These are phyloP conservation scores for Mrakia blollopis DNA, from an alignment of 768 basidiomycete genomes.

Conservation along the genomic window DNA sequence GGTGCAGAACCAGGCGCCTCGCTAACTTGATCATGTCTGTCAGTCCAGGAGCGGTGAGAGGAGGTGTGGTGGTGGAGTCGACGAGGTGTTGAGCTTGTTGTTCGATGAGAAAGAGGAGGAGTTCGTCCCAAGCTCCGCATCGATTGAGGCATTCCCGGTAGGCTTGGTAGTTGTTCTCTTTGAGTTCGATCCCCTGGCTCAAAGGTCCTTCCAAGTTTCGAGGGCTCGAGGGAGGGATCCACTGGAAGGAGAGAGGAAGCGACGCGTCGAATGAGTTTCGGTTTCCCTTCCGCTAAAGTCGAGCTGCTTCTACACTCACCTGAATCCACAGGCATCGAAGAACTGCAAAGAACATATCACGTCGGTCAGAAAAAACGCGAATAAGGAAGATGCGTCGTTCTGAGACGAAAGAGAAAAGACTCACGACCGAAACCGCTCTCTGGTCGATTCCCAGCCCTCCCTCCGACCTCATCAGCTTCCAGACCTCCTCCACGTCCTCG, in stretches of 20 bases:
- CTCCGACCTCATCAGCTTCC: background rate
- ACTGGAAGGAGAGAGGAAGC: background rate
- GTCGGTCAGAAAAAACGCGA: background rate
- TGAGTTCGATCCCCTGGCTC: background rate
- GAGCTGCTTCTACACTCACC: background rate
- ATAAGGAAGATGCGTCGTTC: background rate
- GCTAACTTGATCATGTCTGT: background rate
- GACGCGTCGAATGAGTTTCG: background rate
- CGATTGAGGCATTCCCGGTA: background rate
- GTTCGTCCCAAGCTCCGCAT: conserved; percentile 4
- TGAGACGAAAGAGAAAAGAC: background rate
- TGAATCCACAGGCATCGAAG: background rate
- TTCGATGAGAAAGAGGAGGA: background rate
- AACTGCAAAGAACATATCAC: background rate
- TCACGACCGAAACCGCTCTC: background rate
- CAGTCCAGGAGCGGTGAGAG: background rate
- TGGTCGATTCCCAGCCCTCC: background rate
- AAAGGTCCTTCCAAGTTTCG: background rate
- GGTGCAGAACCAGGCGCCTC: background rate
- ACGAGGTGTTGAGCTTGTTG: background rate
- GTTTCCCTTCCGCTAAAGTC: background rate
- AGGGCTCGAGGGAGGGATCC: background rate
- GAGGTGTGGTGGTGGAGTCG: background rate
- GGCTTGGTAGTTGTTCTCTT: background rate
- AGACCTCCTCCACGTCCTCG: background rate